These are phyloP conservation scores for Mycena chlorophos DNA, from an alignment of 768 basidiomycete species.

Conservation along the genomic window DNA sequence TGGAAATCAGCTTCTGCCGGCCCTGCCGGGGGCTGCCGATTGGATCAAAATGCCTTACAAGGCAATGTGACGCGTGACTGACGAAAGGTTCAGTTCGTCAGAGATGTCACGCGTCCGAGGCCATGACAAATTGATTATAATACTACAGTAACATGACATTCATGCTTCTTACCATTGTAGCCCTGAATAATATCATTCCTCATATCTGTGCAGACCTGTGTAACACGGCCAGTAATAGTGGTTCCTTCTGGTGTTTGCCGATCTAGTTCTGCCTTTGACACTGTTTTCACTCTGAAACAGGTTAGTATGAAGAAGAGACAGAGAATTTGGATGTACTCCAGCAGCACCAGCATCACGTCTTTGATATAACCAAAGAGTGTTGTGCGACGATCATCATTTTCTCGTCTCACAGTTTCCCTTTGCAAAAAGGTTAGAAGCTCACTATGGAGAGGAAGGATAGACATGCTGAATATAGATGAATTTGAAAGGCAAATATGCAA, in stretches of 20 bases:
- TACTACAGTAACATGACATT: too few relatives aligned
- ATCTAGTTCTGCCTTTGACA: not conserved
- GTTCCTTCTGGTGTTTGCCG: not conserved
- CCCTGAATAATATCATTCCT: not conserved
- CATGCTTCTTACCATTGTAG: slow-evolving; percentile 3
- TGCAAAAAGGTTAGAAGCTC: not conserved
- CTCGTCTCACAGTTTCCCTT: not conserved
- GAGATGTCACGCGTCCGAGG: too few relatives aligned
- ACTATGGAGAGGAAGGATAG: not conserved
- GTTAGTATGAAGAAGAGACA: not conserved
- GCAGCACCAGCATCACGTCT: not conserved
- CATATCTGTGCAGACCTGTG: not conserved
- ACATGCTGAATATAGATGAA: not conserved
- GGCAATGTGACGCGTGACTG: too few relatives aligned
- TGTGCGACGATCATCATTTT: not conserved
- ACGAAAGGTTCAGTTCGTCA: too few relatives aligned
- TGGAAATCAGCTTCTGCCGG: too few relatives aligned
- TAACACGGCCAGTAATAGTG: not conserved
- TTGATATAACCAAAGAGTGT: slow-evolving; percentile 1
- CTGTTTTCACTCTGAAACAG: not conserved
- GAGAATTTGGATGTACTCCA: not conserved
- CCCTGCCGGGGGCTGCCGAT: too few relatives aligned
- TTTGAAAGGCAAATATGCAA: not conserved
- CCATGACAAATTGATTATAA: too few relatives aligned
- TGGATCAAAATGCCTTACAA: too few relatives aligned